Percentiles rank a stretch among this genome's conserved stretches.
Conservation (phyloP, 2,329 filamentous ascomycete genomes). For the Fusarium tanahbumbuense region DNA sequence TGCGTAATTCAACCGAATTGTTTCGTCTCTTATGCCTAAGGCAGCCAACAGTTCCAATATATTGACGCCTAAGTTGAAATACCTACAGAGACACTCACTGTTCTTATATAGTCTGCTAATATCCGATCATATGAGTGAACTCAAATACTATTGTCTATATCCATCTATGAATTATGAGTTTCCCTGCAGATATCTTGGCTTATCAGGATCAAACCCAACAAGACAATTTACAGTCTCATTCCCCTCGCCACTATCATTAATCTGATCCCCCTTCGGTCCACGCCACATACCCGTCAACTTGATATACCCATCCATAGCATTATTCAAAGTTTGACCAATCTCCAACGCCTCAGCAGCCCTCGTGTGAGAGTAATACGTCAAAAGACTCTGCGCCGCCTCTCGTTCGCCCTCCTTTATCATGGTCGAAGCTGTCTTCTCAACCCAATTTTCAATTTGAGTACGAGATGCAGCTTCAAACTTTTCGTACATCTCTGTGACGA, state of each 20-base stretch:
- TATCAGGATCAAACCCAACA: constrained; percentile 40
- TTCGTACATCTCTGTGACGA: constrained; percentile 27
- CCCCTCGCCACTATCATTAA: constrained; percentile 41
- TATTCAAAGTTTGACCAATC: constrained; percentile 31
- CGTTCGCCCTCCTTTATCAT: constrained; percentile 36
- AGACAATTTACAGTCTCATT: constrained; percentile 43
- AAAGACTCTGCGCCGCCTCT: constrained; percentile 23
- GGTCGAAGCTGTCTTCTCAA: constrained; percentile 33
- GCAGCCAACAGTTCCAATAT: too few species aligned
- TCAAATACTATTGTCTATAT: too few species aligned
- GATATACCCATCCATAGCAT: constrained; percentile 41
- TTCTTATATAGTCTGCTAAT: too few species aligned
- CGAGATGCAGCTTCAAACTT: constrained; percentile 36
- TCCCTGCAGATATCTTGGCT: constrained; percentile 25
- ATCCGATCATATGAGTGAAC: too few species aligned
- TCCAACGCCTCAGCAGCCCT: constrained; percentile 34
- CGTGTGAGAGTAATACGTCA: constrained; percentile 42
- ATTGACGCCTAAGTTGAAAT: too few species aligned
- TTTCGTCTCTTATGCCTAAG: too few species aligned
- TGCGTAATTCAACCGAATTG: too few species aligned
- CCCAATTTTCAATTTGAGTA: constrained; percentile 28
- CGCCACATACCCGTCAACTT: constrained; percentile 39
- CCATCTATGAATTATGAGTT: not conserved
- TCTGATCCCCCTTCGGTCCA: constrained; percentile 34
- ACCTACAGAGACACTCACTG: too few species aligned